Evolutionary conservation across 2,329 filamentous ascomycete species (phyloP).

Genomic region (Penicillium sp.): DNA sequence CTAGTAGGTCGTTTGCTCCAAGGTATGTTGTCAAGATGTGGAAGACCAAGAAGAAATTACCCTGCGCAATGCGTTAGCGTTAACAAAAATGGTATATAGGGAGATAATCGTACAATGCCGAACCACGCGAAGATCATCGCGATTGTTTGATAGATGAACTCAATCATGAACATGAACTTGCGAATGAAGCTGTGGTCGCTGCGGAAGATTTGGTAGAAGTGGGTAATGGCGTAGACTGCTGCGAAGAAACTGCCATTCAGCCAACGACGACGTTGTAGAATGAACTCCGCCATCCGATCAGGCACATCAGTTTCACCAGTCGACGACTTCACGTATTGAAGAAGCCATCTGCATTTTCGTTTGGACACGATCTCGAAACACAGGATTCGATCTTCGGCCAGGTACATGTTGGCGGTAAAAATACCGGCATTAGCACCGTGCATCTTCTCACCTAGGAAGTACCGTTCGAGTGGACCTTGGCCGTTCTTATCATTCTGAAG

Average conservation of each 20-base stretch:
- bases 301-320: conserved; percentile 97
- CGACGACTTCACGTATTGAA: conserved; percentile 97
- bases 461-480: conserved; percentile 89
- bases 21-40: conserved; percentile 91
- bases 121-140: conserved; percentile 99
- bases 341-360: conserved; percentile 93
- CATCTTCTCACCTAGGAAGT: conserved; percentile 95
- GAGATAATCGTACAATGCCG: conserved; percentile 56
- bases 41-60: conserved; percentile 99
- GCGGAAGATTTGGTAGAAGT: conserved; percentile 95
- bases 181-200: conserved; percentile 84
- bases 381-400: conserved; percentile 53
- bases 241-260: conserved; percentile 98
- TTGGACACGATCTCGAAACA: conserved; percentile 86
- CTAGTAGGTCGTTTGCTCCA: conserved; percentile 66
- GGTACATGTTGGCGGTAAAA: conserved; percentile 81
- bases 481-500: conserved; percentile 96
- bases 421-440: conserved; percentile 90
- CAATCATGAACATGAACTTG: conserved; percentile 85
- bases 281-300: conserved; percentile 88
- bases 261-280: conserved; percentile 94
- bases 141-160: conserved; percentile 89
- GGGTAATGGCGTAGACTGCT: conserved; percentile 88
- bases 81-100: not conserved
- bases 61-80: conserved; percentile 25